Percentiles rank a stretch among this genome's conserved stretches.
phyloP scores from a whole-genome alignment of 2,329 filamentous ascomycete species.

The Ophiostoma australiae region DNA sequence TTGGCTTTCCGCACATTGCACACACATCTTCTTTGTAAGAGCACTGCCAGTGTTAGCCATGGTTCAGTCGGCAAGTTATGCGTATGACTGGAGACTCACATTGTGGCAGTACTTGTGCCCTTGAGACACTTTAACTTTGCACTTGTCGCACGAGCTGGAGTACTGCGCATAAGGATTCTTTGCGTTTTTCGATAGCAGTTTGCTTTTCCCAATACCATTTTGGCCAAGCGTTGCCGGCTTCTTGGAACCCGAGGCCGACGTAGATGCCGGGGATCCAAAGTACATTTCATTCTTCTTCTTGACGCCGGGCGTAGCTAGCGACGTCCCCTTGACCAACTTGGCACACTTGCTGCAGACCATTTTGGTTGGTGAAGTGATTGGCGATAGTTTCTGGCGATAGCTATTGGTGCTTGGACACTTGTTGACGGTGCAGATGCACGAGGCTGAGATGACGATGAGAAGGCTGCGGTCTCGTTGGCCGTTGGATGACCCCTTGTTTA shows the following conservation, averaged over 20 bases:
- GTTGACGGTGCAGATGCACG: not conserved
- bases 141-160: constrained; percentile 55
- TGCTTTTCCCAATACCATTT: constrained; percentile 60
- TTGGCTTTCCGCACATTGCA: constrained; percentile 59
- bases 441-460: not conserved
- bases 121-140: constrained; percentile 60
- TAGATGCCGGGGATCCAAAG: constrained; percentile 46
- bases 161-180: constrained; percentile 64
- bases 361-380: not conserved
- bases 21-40: constrained; percentile 60
- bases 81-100: constrained; percentile 14
- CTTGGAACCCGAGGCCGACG: constrained; percentile 42
- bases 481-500: not conserved
- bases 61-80: not conserved
- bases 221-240: constrained; percentile 53
- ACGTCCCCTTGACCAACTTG: constrained; percentile 55
- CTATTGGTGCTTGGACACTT: too few relatives aligned
- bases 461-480: not conserved
- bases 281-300: constrained; percentile 66
- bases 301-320: constrained; percentile 58
- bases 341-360: constrained; percentile 61
- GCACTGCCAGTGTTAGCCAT: constrained; percentile 36
- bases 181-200: constrained; percentile 58
- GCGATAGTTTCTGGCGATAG: not conserved
- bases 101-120: constrained; percentile 55